Conservation (phyloP, 2,329 filamentous ascomycete genomes). For the Alternaria sp. region DNA sequence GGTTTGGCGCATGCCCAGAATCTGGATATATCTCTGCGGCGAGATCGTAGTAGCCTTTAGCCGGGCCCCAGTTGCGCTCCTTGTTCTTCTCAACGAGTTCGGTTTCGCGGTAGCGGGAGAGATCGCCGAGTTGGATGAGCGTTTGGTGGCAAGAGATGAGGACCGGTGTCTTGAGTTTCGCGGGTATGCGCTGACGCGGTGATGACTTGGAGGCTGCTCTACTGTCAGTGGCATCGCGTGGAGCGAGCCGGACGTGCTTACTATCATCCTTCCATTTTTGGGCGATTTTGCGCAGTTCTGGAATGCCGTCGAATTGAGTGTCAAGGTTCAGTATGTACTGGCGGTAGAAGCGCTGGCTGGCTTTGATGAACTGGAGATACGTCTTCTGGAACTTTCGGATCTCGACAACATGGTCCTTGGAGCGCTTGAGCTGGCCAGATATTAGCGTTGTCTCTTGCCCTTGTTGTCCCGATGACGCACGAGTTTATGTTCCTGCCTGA, state of each 20-base stretch:
- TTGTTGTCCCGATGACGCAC: conserved; percentile 22
- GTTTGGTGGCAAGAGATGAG: conserved; percentile 81
- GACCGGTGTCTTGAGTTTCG: conserved; percentile 66
- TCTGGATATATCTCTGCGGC: conserved; percentile 80
- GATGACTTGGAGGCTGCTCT: conserved; percentile 43
- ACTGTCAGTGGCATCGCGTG: conserved; percentile 47
- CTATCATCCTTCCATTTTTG: conserved; percentile 51
- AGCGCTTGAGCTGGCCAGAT: conserved; percentile 55
- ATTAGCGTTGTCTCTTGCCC: conserved; percentile 14
- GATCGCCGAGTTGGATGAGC: conserved; percentile 86
- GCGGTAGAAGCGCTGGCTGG: conserved; percentile 87
- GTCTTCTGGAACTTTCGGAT: conserved; percentile 82
- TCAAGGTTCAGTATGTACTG: conserved; percentile 83
- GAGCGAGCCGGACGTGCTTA: conserved; percentile 20
- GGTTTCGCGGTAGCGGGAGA: conserved; percentile 83
- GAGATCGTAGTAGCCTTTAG: conserved; percentile 84
- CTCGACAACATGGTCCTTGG: conserved; percentile 66
- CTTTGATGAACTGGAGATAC: conserved; percentile 86
- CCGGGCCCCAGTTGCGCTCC: conserved; percentile 78
- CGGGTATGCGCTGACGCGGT: conserved; percentile 50
- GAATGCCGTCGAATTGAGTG: conserved; percentile 64
- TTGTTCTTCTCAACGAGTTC: conserved; percentile 74
- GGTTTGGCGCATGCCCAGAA: conserved; percentile 86
- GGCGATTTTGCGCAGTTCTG: conserved; percentile 67
- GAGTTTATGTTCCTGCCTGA: conserved; percentile 66